A percentile compares a stretch with the other conserved stretches of the same genome.
phyloP scores from a whole-genome alignment of 169 alveolate species.

The Plasmodium vivax region DNA sequence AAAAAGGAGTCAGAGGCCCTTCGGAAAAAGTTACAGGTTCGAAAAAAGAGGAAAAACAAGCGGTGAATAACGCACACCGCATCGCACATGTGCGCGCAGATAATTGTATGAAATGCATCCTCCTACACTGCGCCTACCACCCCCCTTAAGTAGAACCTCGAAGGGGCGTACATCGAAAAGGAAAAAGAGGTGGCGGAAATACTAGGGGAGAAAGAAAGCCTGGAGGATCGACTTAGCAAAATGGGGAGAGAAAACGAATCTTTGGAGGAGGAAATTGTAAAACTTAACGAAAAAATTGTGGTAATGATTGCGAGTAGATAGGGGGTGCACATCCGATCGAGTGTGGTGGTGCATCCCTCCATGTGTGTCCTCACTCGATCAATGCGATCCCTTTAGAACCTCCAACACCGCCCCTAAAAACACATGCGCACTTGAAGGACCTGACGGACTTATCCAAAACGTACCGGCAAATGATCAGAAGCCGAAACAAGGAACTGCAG shows the following conservation, averaged over 20 bases:
- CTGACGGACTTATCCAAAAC: slow-evolving; percentile 41
- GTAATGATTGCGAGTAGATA: neutral
- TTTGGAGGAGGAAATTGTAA: slow-evolving; percentile 42
- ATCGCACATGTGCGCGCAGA: neutral
- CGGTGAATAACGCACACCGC: neutral
- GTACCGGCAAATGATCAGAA: slow-evolving; percentile 54
- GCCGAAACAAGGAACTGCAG: slow-evolving; percentile 43
- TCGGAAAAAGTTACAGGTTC: slow-evolving; percentile 53
- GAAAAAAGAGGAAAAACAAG: neutral
- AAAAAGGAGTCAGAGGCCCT: slow-evolving; percentile 64
- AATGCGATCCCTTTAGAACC: neutral
- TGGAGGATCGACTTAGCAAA: slow-evolving; percentile 23
- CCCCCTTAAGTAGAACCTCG: slow-evolving; percentile 25
- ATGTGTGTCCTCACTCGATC: neutral
- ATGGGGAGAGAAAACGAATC: slow-evolving; percentile 32
- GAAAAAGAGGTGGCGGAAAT: slow-evolving; percentile 45
- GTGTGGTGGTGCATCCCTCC: neutral
- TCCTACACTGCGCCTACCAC: neutral
- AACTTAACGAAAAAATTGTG: slow-evolving; percentile 60
- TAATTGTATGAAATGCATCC: neutral
- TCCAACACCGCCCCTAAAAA: neutral
- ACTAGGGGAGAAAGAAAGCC: slow-evolving; percentile 38
- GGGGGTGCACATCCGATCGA: neutral
- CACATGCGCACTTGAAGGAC: slow-evolving; percentile 20
- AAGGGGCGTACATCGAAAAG: slow-evolving; percentile 42